Conservation (phyloP, 805 yeast species). For the Suhomyces prunicola region DNA sequence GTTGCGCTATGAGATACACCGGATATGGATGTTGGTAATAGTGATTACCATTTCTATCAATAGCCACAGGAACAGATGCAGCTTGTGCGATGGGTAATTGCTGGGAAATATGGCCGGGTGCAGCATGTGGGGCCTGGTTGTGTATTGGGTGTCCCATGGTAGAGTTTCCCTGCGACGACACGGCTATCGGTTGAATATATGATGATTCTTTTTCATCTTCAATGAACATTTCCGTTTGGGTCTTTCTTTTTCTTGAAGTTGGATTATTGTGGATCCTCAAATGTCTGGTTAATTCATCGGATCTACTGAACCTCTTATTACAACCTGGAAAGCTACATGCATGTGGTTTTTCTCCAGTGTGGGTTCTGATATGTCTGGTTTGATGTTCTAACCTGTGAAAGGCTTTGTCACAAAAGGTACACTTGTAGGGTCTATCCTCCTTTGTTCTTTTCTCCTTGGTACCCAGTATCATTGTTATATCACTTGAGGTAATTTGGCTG, state of each 20-base stretch:
- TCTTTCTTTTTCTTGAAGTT: conserved; percentile 59
- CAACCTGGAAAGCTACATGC: conserved; percentile 73
- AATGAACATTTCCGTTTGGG: conserved; percentile 9
- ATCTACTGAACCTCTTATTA: conserved; percentile 61
- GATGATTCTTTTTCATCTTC: conserved; percentile 5
- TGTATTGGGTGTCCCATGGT: background rate
- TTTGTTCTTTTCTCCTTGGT: conserved; percentile 11
- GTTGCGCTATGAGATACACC: conserved; percentile 32
- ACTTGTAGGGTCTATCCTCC: conserved; percentile 56
- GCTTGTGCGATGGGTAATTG: background rate
- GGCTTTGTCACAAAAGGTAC: conserved; percentile 72
- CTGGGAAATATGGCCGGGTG: background rate
- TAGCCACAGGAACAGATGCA: conserved; percentile 6
- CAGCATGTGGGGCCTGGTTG: background rate
- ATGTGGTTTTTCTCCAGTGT: conserved; percentile 81
- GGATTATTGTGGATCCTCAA: conserved; percentile 71
- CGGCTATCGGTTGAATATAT: background rate
- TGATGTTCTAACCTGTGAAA: conserved; percentile 76
- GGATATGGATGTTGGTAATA: conserved; percentile 35
- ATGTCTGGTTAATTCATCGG: conserved; percentile 75
- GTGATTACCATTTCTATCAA: conserved; percentile 23
- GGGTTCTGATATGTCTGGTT: conserved; percentile 75
- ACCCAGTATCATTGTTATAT: conserved; percentile 4
- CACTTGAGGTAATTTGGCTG: background rate
- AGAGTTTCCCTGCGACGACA: background rate